Base-by-base conservation (phyloP, 1,139 yeast species). In the Kodamaea alishanica region DNA sequence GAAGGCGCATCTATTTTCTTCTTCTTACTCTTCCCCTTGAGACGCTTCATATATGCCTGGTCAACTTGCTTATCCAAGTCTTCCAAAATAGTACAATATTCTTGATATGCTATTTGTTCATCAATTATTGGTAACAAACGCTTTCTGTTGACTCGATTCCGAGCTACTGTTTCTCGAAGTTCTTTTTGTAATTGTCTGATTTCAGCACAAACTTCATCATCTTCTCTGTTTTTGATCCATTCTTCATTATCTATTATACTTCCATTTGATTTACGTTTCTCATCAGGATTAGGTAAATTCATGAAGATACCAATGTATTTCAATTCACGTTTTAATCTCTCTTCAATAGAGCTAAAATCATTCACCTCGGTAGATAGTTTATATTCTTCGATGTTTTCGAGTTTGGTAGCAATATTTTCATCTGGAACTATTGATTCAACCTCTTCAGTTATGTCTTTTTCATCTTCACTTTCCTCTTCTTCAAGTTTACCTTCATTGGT, bases 61-160 rank as follows among this genome's bases (percentile, higher is more conserved):
- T 94, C 98, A 24, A 92, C 92, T 61, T 94, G 98, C 57, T 90
- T 92, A 59, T 94, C 97, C 50, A 94, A 70, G 56, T 92, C 97
- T 42, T 92, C 97, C 45, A 90, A 63, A 40, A 94, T 89, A 9
- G 94, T 85, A 41, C 82, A 70, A 58, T 88, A 94, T 58, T 94
- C 98, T 58, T 92, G 97, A 78, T 92, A 92, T 23, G 97, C 97
- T 53, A 94, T 73, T 52, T 87, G 95, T 45, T 86, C 95, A 52
- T 89, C 92, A n/a, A 90, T 75, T 0, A 84, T 52, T 1, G 96
- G 95, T 24, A 82, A 65, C 36, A 94, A 60, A 33, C 70, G 66
- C 47, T 78, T 75, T 56, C 86, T 86, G 45, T 90, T 72, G 42
- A 76, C 77, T 44, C 81, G 75, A 57, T 94, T 92, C 41, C 78